These are phyloP conservation scores for Gossypium raimondii DNA, from an alignment of 345 rosid genomes.

Conservation along the genomic window DNA sequence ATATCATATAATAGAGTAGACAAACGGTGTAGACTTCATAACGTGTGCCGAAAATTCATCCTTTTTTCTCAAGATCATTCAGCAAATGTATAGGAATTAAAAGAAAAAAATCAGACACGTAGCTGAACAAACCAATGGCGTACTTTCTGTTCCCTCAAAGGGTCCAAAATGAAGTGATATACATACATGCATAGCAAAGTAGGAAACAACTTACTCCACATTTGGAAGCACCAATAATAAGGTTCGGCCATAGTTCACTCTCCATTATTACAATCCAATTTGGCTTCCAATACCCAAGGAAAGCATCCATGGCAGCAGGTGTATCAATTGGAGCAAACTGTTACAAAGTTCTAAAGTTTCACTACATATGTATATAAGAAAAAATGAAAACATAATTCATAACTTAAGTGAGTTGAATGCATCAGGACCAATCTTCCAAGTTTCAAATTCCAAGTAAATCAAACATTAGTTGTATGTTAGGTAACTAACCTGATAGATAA, in stretches of 20 bases:
- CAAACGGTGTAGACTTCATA: background rate
- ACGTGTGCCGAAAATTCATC: background rate
- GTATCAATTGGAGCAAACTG: slow-evolving; percentile 87
- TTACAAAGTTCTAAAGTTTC: background rate
- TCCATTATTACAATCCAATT: slow-evolving; percentile 64
- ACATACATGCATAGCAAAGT: slow-evolving; percentile 6
- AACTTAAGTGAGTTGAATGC: background rate
- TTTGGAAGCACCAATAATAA: slow-evolving; percentile 60
- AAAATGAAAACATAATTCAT: background rate
- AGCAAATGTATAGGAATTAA: background rate
- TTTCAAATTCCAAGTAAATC: background rate
- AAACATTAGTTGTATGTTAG: background rate
- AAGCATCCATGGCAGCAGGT: slow-evolving; percentile 66
- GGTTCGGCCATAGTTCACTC: slow-evolving; percentile 94
- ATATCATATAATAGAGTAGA: background rate
- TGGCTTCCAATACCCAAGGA: slow-evolving; percentile 77
- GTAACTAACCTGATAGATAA: slow-evolving; percentile 65
- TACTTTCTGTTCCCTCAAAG: slow-evolving; percentile 2
- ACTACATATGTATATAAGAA: background rate
- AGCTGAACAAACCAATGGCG: background rate
- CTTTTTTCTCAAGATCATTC: background rate
- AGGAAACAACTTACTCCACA: slow-evolving; percentile 47
- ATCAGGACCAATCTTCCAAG: background rate
- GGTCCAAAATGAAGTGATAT: background rate
- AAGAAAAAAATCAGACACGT: background rate